phyloP scores from a whole-genome alignment of 805 yeast species.

The Naumovozyma dairenensis region DNA sequence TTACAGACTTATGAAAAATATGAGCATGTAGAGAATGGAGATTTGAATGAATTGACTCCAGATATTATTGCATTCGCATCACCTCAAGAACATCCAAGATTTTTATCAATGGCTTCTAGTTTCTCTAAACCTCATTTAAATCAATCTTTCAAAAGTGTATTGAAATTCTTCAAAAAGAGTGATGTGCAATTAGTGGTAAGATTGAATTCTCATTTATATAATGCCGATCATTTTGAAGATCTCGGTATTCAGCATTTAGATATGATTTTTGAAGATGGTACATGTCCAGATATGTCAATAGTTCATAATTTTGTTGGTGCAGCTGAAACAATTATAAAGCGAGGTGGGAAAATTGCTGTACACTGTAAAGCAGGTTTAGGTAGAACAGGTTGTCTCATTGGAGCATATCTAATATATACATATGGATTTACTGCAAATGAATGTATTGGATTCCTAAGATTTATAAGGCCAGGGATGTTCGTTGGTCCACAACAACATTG shows the following conservation, averaged over 20 bases:
- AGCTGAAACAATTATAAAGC: conserved; percentile 75
- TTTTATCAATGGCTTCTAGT: conserved; percentile 6
- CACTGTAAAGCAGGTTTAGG: conserved; percentile 98
- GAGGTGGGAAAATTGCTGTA: conserved; percentile 94
- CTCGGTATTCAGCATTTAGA: conserved; percentile 83
- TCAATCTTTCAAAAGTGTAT: conserved; percentile 73
- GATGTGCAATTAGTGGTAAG: conserved; percentile 86
- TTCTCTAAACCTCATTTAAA: conserved; percentile 33
- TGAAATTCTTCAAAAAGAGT: conserved; percentile 61
- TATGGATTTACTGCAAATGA: conserved; percentile 96
- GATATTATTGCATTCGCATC: conserved; percentile 97
- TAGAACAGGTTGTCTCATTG: conserved; percentile 94
- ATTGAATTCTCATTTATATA: conserved; percentile 84
- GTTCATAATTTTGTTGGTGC: conserved; percentile 92
- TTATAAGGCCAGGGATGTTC: conserved; percentile 98
- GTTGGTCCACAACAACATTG: conserved; percentile 99
- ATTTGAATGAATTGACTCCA: conserved; percentile 81
- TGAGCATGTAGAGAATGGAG: conserved; percentile 95
- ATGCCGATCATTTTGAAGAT: conserved; percentile 71
- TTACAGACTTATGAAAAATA: conserved; percentile 90
- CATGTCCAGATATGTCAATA: conserved; percentile 90
- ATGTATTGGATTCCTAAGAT: conserved; percentile 92
- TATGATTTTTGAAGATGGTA: conserved; percentile 96
- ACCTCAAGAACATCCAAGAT: conserved; percentile 60
- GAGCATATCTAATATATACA: conserved; percentile 92